phyloP scores from a whole-genome alignment of 768 basidiomycete genomes.

The Udeniomyces megalosporus region DNA sequence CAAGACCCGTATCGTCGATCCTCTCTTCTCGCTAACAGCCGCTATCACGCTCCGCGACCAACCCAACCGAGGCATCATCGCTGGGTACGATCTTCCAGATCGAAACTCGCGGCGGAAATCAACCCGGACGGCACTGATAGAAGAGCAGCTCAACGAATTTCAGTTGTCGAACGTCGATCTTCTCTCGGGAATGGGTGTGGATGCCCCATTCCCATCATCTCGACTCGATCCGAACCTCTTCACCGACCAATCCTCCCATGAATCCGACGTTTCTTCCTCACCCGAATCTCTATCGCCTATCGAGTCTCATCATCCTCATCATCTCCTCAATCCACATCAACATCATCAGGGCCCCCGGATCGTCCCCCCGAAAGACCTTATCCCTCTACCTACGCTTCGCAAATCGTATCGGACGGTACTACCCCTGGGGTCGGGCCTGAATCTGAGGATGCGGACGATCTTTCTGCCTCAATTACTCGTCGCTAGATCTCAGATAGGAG shows the following conservation, averaged over 20 bases:
- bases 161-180: too few relatives aligned
- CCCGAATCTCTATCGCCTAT: too few relatives aligned
- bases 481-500: constrained; percentile 7
- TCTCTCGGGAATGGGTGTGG: too few relatives aligned
- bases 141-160: too few relatives aligned
- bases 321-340: too few relatives aligned
- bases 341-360: constrained; percentile 24
- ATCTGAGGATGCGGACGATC: constrained; percentile 84
- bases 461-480: constrained; percentile 59
- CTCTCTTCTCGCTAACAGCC: constrained; percentile 65
- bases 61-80: constrained; percentile 38
- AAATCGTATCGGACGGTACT: constrained; percentile 74
- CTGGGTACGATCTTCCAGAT: constrained; percentile 27
- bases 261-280: too few relatives aligned
- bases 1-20: constrained; percentile 50
- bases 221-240: not conserved
- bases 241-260: not conserved
- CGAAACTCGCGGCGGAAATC: too few relatives aligned
- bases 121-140: too few relatives aligned
- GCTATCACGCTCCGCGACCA: constrained; percentile 79
- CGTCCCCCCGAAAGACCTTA: constrained; percentile 15
- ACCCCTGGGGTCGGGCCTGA: constrained; percentile 62
- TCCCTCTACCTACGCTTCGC: constrained; percentile 47
- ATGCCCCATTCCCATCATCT: not conserved
- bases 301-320: too few relatives aligned